Percentiles rank a stretch among this genome's conserved stretches.
Conservation (phyloP, 2,329 filamentous ascomycete species). For the Aureobasidium sp. region DNA sequence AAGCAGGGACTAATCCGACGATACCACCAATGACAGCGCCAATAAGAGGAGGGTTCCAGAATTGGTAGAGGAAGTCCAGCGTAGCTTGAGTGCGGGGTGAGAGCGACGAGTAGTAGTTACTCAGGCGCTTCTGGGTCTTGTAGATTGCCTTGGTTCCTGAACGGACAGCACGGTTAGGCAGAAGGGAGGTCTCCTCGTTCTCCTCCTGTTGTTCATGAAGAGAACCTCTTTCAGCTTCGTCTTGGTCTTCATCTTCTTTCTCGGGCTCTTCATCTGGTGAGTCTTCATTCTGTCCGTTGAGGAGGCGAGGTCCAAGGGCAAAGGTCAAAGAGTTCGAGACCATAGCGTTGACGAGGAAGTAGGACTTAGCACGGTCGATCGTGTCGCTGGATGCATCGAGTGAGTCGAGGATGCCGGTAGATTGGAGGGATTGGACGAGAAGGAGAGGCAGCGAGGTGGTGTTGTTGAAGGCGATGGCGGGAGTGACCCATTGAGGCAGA, state of each 20-base stretch:
- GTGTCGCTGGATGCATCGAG: constrained; percentile 40
- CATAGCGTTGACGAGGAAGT: constrained; percentile 60
- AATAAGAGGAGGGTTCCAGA: constrained; percentile 56
- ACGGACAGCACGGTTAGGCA: constrained; percentile 35
- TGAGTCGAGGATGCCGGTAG: constrained; percentile 50
- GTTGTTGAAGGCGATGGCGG: constrained; percentile 51
- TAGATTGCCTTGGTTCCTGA: constrained; percentile 26
- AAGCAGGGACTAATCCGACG: constrained; percentile 52
- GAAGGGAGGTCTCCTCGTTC: constrained; percentile 46
- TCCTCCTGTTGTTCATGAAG: constrained; percentile 20
- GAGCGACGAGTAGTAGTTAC: constrained; percentile 31
- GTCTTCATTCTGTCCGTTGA: constrained; percentile 43
- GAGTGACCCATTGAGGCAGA: constrained; percentile 47
- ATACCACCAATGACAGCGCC: constrained; percentile 53
- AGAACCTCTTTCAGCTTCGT: constrained; percentile 24
- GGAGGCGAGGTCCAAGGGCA: constrained; percentile 52
- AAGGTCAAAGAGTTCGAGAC: constrained; percentile 58
- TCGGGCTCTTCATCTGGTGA: constrained; percentile 26
- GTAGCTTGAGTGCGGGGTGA: constrained; percentile 33
- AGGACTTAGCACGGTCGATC: constrained; percentile 55
- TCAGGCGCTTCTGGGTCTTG: constrained; percentile 29
- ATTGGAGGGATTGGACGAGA: constrained; percentile 45
- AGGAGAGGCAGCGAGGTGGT: constrained; percentile 49
- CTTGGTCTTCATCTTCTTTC: constrained; percentile 20
- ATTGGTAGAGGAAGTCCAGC: constrained; percentile 40